Evolutionary conservation across 352 stramenopile genomes (phyloP).

Genomic region (Globisporangium sylvaticum): DNA sequence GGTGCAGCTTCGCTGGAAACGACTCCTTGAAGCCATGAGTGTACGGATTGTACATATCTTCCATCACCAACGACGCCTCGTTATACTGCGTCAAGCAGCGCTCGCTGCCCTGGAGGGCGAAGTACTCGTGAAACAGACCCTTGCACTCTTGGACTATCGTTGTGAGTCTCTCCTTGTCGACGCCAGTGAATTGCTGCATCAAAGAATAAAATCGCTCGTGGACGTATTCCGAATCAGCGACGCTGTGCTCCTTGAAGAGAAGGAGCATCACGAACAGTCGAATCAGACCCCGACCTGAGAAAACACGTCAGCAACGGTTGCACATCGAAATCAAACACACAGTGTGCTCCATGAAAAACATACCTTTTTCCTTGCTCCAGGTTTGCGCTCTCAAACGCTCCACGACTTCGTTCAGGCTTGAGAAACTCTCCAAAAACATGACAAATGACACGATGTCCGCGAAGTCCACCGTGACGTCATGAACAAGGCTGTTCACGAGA

Average conservation of each 20-base stretch:
- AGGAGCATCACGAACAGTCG: constrained; percentile 60
- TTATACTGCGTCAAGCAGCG: constrained; percentile 15
- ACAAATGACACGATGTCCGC: constrained; percentile 65
- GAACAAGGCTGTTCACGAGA: constrained; percentile 31
- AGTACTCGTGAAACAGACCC: constrained; percentile 46
- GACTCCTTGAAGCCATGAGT: constrained; percentile 15
- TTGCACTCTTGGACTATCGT: constrained; percentile 49
- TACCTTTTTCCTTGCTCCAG: constrained; percentile 45
- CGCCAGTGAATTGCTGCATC: constrained; percentile 32
- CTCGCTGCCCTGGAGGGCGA: constrained; percentile 29
- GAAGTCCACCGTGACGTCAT: constrained; percentile 40
- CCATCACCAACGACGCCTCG: constrained; percentile 19
- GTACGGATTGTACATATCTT: constrained; percentile 25
- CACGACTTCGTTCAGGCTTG: constrained; percentile 56
- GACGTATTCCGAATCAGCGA: constrained; percentile 30
- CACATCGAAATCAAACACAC: too few relatives aligned
- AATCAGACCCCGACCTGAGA: constrained; percentile 54
- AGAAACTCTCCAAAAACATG: constrained; percentile 68
- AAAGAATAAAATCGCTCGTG: constrained; percentile 43
- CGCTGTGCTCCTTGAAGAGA: constrained; percentile 44
- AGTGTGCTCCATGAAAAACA: neutral
- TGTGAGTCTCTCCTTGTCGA: constrained; percentile 27
- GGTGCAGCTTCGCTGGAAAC: constrained; percentile 21
- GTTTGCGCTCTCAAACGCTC: constrained; percentile 45
- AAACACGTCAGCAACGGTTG: too few relatives aligned